These are phyloP conservation scores for Chlamydomonas applanata DNA, from an alignment of 139 green algal species.

Conservation along the genomic window DNA sequence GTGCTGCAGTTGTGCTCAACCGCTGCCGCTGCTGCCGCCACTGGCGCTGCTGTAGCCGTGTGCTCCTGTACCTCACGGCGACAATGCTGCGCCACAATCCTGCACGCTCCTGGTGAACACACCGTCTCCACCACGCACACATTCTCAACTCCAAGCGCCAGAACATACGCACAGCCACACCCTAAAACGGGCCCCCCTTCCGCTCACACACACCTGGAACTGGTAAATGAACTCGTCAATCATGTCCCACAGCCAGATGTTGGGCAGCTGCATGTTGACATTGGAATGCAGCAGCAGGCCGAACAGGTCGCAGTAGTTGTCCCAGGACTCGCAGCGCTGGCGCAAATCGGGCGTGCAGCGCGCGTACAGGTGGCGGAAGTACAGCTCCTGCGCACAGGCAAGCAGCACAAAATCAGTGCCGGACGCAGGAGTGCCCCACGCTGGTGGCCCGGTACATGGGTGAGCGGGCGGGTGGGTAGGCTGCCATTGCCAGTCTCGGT, in stretches of 20 bases:
- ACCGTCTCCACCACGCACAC: no score
- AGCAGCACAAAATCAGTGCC: background rate
- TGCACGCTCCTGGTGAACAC: no score
- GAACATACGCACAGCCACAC: no score
- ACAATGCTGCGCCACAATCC: no score
- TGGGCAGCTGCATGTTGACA: slow-evolving; percentile 98
- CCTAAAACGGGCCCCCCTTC: no score
- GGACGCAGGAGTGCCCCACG: background rate
- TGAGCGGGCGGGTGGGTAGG: no score
- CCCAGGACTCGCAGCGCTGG: slow-evolving; percentile 85
- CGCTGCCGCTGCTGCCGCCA: no score
- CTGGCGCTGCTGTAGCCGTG: no score
- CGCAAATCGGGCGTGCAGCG: slow-evolving; percentile 71
- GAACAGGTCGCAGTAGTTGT: slow-evolving; percentile 94
- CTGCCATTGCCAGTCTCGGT: no score
- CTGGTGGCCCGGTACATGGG: background rate
- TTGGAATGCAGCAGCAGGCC: slow-evolving; percentile 87
- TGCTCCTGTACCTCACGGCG: no score
- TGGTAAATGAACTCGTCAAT: slow-evolving; percentile 99
- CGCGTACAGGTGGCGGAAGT: slow-evolving; percentile 94
- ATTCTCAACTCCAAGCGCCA: no score
- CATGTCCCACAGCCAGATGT: slow-evolving; percentile 99
- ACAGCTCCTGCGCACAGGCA: slow-evolving; percentile 89
- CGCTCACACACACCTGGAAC: slow-evolving; percentile 37
- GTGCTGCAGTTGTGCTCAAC: no score